Evolutionary conservation across 1,139 yeast genomes (phyloP).

Genomic region (Nakaseomyces glabratus): DNA sequence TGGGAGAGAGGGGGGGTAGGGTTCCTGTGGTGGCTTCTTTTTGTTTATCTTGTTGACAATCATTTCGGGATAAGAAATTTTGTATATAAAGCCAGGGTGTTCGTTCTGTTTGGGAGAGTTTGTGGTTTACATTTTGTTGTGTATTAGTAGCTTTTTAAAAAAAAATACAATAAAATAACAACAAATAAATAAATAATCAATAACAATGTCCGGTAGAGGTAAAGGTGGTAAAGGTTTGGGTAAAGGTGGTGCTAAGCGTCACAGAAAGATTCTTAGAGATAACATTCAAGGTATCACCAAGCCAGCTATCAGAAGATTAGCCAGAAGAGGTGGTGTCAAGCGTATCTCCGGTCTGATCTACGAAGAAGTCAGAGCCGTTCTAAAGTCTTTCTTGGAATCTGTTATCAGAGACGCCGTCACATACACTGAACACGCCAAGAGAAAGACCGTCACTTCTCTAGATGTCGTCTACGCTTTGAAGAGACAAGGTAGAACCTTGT

Average conservation of each 20-base stretch:
- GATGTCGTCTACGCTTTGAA: constrained; percentile 96
- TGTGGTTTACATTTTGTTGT: too few relatives aligned
- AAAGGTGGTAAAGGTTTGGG: constrained; percentile 98
- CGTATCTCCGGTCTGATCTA: constrained; percentile 96
- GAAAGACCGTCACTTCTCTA: constrained; percentile 95
- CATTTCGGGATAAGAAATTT: too few relatives aligned
- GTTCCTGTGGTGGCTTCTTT: too few relatives aligned
- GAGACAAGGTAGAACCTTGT: constrained; percentile 99
- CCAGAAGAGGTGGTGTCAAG: constrained; percentile 99
- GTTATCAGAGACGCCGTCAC: constrained; percentile 97
- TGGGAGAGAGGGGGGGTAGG: too few relatives aligned
- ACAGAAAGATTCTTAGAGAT: constrained; percentile 96
- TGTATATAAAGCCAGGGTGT: too few relatives aligned
- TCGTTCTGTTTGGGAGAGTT: too few relatives aligned
- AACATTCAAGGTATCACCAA: constrained; percentile 97
- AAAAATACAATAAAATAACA: constrained; percentile 16
- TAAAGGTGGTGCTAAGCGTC: constrained; percentile 98
- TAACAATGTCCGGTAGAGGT: constrained; percentile 95
- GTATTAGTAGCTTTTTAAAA: constrained; percentile 8
- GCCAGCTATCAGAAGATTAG: constrained; percentile 98
- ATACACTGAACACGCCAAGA: constrained; percentile 98
- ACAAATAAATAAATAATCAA: too few relatives aligned
- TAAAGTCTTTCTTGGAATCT: constrained; percentile 86
- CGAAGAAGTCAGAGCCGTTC: constrained; percentile 94
- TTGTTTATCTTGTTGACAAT: too few relatives aligned